A percentile compares a stretch with the other conserved stretches of the same genome.
phyloP scores from a whole-genome alignment of 2,329 filamentous ascomycete species.

The Shiraia sp. region DNA sequence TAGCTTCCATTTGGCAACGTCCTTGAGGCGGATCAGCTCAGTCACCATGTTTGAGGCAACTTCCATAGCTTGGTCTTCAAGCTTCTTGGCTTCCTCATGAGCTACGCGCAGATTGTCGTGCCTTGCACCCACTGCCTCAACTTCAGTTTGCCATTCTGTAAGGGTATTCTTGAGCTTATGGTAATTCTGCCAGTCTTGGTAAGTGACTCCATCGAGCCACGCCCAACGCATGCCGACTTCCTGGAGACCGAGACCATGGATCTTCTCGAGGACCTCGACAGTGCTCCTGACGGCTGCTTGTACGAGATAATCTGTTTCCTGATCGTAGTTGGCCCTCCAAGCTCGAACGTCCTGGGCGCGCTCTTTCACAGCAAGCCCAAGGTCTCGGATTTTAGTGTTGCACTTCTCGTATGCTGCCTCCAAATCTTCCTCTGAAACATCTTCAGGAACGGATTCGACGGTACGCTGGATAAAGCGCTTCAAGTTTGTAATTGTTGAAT shows the following conservation, averaged over 20 bases:
- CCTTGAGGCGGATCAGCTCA: constrained; percentile 79
- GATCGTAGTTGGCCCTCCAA: constrained; percentile 75
- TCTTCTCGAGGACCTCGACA: constrained; percentile 78
- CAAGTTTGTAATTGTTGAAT: constrained; percentile 65
- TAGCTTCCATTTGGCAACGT: constrained; percentile 84
- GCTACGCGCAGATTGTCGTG: constrained; percentile 73
- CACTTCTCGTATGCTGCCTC: constrained; percentile 59
- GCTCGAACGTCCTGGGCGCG: constrained; percentile 75
- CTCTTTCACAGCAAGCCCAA: constrained; percentile 74
- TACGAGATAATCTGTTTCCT: constrained; percentile 70
- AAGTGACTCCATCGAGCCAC: constrained; percentile 92
- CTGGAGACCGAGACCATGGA: constrained; percentile 81
- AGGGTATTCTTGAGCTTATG: constrained; percentile 84
- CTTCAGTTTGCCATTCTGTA: constrained; percentile 80
- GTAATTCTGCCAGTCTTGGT: constrained; percentile 97
- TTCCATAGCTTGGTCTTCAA: constrained; percentile 80
- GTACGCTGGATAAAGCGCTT: constrained; percentile 67
- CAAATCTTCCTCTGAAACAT: constrained; percentile 57
- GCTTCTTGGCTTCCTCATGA: constrained; percentile 66
- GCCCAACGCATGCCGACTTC: constrained; percentile 94
- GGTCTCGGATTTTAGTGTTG: constrained; percentile 61
- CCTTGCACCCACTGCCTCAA: constrained; percentile 73
- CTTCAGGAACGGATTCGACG: constrained; percentile 60
- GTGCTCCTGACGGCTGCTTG: constrained; percentile 76
- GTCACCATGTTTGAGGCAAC: constrained; percentile 77